Evolutionary conservation across 495 filamentous ascomycete genomes (phyloP).

Genomic region (Trichodelitschia bisporula): DNA sequence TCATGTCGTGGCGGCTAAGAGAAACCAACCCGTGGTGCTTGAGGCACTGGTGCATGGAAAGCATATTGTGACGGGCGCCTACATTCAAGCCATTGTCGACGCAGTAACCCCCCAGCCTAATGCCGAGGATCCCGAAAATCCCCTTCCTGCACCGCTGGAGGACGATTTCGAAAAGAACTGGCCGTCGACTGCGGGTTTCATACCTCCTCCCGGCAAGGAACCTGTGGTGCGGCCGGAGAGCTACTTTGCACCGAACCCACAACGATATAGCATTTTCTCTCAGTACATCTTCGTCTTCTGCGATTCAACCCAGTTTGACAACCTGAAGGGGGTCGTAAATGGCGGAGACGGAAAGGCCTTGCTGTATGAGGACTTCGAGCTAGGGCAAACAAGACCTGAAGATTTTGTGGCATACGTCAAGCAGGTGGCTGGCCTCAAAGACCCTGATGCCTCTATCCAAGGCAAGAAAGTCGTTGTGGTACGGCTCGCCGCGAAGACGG

Average conservation of each 20-base stretch:
- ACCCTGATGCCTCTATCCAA: constrained; percentile 32
- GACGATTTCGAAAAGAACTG: constrained; percentile 58
- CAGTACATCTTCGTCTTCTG: constrained; percentile 81
- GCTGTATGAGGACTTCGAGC: constrained; percentile 26
- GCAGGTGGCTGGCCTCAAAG: constrained; percentile 47
- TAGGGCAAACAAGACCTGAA: constrained; percentile 42
- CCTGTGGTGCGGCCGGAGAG: constrained; percentile 32
- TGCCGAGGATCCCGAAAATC: constrained; percentile 25
- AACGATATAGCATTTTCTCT: constrained; percentile 48
- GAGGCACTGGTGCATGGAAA: constrained; percentile 72
- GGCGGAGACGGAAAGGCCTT: constrained; percentile 67
- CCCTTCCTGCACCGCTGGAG: constrained; percentile 38
- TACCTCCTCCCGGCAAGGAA: constrained; percentile 57
- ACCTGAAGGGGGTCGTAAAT: constrained; percentile 43
- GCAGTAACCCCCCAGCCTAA: constrained; percentile 18
- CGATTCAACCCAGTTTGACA: constrained; percentile 52
- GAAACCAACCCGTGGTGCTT: constrained; percentile 64
- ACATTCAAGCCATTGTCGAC: constrained; percentile 33
- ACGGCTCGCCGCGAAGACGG: background rate
- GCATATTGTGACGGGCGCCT: constrained; percentile 57
- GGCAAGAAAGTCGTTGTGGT: constrained; percentile 27
- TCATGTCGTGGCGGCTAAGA: constrained; percentile 69
- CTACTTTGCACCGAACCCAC: constrained; percentile 41
- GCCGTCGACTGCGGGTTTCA: constrained; percentile 45
- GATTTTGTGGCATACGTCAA: constrained; percentile 62